Evolutionary conservation across 306 rosid genomes (phyloP).

Genomic region (Mimosa pudica): DNA sequence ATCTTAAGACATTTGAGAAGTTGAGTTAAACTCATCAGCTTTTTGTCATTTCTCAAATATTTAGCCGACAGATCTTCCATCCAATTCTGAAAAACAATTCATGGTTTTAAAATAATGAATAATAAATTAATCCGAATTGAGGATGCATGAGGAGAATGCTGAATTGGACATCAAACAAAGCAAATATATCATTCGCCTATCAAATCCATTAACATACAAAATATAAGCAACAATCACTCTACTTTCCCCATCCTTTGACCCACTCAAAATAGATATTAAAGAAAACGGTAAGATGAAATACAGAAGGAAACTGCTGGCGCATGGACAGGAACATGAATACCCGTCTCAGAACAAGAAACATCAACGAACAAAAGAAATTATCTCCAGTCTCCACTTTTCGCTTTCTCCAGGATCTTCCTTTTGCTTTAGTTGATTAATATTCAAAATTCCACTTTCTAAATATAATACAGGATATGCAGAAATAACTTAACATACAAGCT

Average conservation of each 20-base stretch:
- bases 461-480: slow-evolving; percentile 21
- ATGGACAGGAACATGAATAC: slow-evolving; percentile 29
- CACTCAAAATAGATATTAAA: too few species aligned
- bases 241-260: not conserved
- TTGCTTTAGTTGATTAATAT: slow-evolving; percentile 18
- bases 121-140: slow-evolving; percentile 9
- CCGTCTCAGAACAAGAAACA: slow-evolving; percentile 30
- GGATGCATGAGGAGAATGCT: slow-evolving; percentile 1
- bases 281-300: not conserved
- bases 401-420: slow-evolving; percentile 13
- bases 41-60: slow-evolving; percentile 49
- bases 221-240: not conserved
- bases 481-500: slow-evolving; percentile 72
- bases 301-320: slow-evolving; percentile 16
- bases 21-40: slow-evolving; percentile 53
- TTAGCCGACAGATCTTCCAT: slow-evolving; percentile 42
- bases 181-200: not conserved
- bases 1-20: slow-evolving; percentile 95
- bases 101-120: slow-evolving; percentile 18
- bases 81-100: slow-evolving; percentile 58
- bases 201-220: slow-evolving; percentile 15
- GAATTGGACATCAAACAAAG: slow-evolving; percentile 6
- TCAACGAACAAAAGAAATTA: slow-evolving; percentile 3
- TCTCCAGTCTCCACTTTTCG: slow-evolving; percentile 10
- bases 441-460: not conserved